Conservation (phyloP, 805 yeast species). For the Cyberlindnera americana region DNA sequence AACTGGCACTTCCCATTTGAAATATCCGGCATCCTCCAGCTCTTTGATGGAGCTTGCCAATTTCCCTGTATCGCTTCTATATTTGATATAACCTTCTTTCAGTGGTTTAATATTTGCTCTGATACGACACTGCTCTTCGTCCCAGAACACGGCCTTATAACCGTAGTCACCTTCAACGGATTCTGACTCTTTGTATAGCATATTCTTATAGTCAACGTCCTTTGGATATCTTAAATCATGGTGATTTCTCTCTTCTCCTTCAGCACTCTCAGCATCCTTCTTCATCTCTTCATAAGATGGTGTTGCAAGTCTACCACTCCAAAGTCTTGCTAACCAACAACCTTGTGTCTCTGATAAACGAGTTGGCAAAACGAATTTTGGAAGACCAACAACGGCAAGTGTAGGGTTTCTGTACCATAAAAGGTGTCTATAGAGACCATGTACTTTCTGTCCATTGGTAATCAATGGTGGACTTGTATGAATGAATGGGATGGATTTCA, state of each 20-base stretch:
- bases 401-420: constrained; percentile 59
- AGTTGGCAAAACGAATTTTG: constrained; percentile 60
- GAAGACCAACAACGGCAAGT: constrained; percentile 58
- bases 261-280: constrained; percentile 37
- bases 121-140: constrained; percentile 38
- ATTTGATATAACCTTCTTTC: constrained; percentile 43
- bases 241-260: constrained; percentile 46
- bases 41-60: constrained; percentile 37
- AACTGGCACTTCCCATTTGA: constrained; percentile 27
- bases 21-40: constrained; percentile 35
- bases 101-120: constrained; percentile 41
- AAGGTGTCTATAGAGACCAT: constrained; percentile 57
- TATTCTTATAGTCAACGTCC: constrained; percentile 58
- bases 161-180: constrained; percentile 41
- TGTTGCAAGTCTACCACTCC: constrained; percentile 49
- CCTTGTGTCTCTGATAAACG: constrained; percentile 64
- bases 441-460: constrained; percentile 45
- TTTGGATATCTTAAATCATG: constrained; percentile 53
- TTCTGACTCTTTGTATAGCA: constrained; percentile 35
- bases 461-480: constrained; percentile 32
- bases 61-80: constrained; percentile 36
- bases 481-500: constrained; percentile 62
- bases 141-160: constrained; percentile 51
- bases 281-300: constrained; percentile 49
- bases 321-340: constrained; percentile 57